A percentile compares a stretch with the other conserved stretches of the same genome.
Conservation (phyloP, 1,284 basidiomycete species). For the Peniophora sp. region DNA sequence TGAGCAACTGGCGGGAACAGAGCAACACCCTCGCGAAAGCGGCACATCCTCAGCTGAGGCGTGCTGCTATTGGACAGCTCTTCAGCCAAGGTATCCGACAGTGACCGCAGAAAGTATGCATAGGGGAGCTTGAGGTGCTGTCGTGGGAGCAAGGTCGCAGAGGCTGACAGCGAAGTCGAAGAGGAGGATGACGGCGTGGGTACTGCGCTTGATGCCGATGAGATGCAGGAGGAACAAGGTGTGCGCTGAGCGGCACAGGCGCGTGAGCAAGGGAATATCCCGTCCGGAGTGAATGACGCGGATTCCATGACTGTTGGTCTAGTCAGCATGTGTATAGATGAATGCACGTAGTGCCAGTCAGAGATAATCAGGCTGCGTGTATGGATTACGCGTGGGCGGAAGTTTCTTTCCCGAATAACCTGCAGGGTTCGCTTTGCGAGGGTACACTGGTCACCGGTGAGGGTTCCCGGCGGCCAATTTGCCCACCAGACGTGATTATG, state of each 20-base stretch:
- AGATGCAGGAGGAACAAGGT: conserved; percentile 35
- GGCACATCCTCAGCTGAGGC: conserved; percentile 23
- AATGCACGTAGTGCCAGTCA: conserved; percentile 2
- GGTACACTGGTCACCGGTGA: not conserved
- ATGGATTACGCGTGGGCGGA: not conserved
- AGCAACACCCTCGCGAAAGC: conserved; percentile 53
- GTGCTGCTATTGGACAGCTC: conserved; percentile 35
- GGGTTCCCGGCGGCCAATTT: not conserved
- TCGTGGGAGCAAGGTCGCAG: conserved; percentile 31
- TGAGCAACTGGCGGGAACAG: conserved; percentile 34
- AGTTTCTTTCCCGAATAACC: not conserved
- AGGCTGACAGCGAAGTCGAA: conserved; percentile 13
- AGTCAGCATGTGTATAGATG: conserved; percentile 24
- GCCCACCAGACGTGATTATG: not conserved
- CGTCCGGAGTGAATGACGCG: conserved; percentile 33
- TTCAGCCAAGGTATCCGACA: conserved; percentile 43
- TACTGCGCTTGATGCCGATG: conserved; percentile 7
- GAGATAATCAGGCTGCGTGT: conserved; percentile 1
- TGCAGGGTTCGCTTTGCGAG: not conserved
- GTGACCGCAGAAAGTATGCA: conserved; percentile 34
- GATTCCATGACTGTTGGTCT: conserved; percentile 14
- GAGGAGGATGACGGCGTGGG: conserved; percentile 13
- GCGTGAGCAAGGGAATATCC: conserved; percentile 45
- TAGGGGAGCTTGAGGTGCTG: conserved; percentile 37
- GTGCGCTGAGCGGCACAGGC: conserved; percentile 30